phyloP scores from a whole-genome alignment of 495 filamentous ascomycete genomes.

The Lasiosphaeris hirsuta region DNA sequence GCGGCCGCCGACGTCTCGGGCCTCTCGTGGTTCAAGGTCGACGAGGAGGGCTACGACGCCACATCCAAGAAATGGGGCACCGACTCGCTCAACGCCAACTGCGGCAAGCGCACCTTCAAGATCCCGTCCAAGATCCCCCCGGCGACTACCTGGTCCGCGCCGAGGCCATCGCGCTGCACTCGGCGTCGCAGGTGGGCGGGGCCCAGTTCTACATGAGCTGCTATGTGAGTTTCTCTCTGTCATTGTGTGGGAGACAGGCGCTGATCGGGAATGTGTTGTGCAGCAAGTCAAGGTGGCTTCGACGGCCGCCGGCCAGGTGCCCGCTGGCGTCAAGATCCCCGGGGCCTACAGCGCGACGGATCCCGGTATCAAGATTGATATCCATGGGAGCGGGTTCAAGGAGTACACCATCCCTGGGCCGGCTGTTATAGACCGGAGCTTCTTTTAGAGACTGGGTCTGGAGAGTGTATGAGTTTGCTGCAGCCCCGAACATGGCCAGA shows the following conservation, averaged over 20 bases:
- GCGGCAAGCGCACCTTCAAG: constrained; percentile 42
- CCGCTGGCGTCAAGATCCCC: constrained; percentile 44
- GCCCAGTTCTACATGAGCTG: constrained; percentile 50
- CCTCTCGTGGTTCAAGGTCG: constrained; percentile 43
- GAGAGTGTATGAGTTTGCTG: no score
- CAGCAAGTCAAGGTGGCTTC: constrained; percentile 46
- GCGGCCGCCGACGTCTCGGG: constrained; percentile 32
- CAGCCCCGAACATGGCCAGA: no score
- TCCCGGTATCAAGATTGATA: constrained; percentile 43
- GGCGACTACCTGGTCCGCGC: constrained; percentile 49
- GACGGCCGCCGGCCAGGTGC: constrained; percentile 33
- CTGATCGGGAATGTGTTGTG: constrained; percentile 1
- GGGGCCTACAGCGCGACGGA: constrained; percentile 47
- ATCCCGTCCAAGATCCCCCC: constrained; percentile 40
- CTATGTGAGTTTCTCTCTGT: constrained; percentile 19
- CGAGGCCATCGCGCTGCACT: constrained; percentile 49
- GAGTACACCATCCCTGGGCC: constrained; percentile 37
- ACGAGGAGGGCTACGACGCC: constrained; percentile 30
- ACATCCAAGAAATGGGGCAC: constrained; percentile 29
- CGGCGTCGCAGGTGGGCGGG: constrained; percentile 34
- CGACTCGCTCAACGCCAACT: constrained; percentile 28
- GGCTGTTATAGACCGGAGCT: constrained; percentile 23
- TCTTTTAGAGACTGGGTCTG: constrained; percentile 9
- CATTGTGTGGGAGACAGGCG: neutral
- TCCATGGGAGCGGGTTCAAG: constrained; percentile 37